Conservation (phyloP, 2,329 filamentous ascomycete genomes). For the Tolypocladium sp. region DNA sequence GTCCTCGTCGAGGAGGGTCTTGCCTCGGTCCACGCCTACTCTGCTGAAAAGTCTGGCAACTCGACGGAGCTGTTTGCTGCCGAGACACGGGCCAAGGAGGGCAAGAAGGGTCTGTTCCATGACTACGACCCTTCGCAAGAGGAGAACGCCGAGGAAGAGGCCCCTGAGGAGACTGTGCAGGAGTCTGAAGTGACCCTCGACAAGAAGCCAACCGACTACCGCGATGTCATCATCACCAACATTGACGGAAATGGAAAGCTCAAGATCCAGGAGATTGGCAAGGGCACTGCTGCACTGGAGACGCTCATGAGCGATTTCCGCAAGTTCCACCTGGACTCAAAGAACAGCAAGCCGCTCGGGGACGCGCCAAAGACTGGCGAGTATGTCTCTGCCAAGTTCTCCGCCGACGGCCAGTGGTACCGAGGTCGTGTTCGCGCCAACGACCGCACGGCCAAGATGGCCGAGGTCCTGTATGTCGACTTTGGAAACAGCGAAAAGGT, state of each 20-base stretch:
- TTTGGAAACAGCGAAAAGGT: constrained; percentile 91
- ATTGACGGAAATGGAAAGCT: constrained; percentile 74
- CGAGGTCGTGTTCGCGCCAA: constrained; percentile 84
- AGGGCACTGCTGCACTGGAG: constrained; percentile 76
- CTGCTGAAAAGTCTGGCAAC: constrained; percentile 90
- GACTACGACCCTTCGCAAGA: constrained; percentile 91
- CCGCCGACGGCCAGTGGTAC: constrained; percentile 87
- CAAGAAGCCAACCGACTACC: constrained; percentile 73
- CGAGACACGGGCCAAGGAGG: constrained; percentile 83
- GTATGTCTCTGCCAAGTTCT: constrained; percentile 84
- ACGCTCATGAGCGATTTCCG: constrained; percentile 86
- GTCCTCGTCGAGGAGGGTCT: constrained; percentile 87
- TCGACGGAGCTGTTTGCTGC: constrained; percentile 79
- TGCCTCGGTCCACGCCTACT: constrained; percentile 87
- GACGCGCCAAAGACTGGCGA: constrained; percentile 84
- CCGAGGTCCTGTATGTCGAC: constrained; percentile 90
- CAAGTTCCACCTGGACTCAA: constrained; percentile 77
- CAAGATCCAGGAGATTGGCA: constrained; percentile 85
- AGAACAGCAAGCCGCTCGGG: constrained; percentile 66
- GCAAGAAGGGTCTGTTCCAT: constrained; percentile 80
- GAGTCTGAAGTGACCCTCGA: constrained; percentile 44
- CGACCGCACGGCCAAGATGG: constrained; percentile 79
- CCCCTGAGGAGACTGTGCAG: constrained; percentile 40
- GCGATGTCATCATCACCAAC: constrained; percentile 86
- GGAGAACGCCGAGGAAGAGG: constrained; percentile 42